A percentile compares a stretch with the other conserved stretches of the same genome.
These are phyloP conservation scores for Scedosporium aurantiacum DNA, from an alignment of 2,329 filamentous ascomycete species.

Conservation along the genomic window DNA sequence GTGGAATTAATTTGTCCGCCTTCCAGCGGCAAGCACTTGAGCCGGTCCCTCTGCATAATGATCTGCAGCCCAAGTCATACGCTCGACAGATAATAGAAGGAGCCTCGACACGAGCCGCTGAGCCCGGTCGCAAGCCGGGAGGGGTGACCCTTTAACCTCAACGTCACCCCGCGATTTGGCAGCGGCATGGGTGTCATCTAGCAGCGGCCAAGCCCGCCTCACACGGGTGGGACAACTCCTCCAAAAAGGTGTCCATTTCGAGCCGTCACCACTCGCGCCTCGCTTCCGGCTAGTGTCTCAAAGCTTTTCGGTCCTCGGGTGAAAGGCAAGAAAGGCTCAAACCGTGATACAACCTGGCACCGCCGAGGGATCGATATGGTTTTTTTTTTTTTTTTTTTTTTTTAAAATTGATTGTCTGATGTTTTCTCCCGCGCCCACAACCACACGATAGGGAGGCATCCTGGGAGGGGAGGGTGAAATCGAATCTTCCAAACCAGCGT, in stretches of 20 bases:
- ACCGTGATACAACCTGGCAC: neutral
- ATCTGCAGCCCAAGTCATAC: neutral
- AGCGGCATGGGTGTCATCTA: neutral
- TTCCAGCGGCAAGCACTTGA: slow-evolving; percentile 5
- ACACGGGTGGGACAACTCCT: neutral
- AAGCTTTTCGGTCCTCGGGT: neutral
- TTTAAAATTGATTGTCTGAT: neutral
- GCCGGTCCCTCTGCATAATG: slow-evolving; percentile 2
- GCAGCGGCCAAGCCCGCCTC: neutral
- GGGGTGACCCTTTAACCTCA: neutral
- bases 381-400: neutral
- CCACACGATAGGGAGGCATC: neutral
- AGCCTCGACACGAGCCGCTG: slow-evolving; percentile 2
- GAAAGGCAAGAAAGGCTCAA: neutral
- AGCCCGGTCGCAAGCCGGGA: neutral
- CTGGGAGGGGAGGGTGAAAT: neutral
- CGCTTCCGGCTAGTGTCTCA: neutral
- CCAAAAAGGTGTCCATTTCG: neutral
- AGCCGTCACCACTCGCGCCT: neutral
- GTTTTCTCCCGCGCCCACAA: neutral
- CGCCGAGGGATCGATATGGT: neutral
- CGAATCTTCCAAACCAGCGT: neutral
- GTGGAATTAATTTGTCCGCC: neutral
- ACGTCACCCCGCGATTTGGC: slow-evolving; percentile 1
- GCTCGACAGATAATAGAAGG: neutral